Base-by-base conservation (phyloP, 306 rosid genomes). In the Dalbergia cultrata region DNA sequence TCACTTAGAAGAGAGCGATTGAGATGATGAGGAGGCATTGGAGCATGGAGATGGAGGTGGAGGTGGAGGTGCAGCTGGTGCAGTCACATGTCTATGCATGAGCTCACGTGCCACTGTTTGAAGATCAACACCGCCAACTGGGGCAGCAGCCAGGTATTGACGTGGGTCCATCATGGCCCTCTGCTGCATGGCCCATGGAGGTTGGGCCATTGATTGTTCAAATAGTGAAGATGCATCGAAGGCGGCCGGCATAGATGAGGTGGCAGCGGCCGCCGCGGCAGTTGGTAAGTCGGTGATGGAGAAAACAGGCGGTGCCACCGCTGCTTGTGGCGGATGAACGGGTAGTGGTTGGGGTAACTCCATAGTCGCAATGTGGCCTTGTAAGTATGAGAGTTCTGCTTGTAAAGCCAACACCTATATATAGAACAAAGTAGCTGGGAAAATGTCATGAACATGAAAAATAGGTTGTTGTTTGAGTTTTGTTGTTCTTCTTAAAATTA, bases 331-430 rank as follows among this genome's bases (percentile, higher is more conserved):
- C 0, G 87, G 79, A 0, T 75, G 84, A 0, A 87, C 87, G 7
- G 75, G 78, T 0, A 91, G 94, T 10, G 89, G 90, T 5, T 84
- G 85, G 13, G 87, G 90, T 47, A 84, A 41, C 89, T 92, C 95
- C 47, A 87, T n/a, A 37, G 93, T 71, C 33, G 88, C 77, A 34
- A 92, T 79, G 44, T 94, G 95, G 67, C 85, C 85, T 77, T 94
- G 97, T 17, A 92, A 43, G 88, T 88, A 94, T 10, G 94, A 74
- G 67, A 94, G 84, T 80, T 94, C 97, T 8, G 95, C 88, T 84
- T 92, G 97, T 62, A 94, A 83, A 83, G 26, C 87, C 75, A 87
- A 86, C 87, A 94, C 92, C 97, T 94, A 52, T 50, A 10, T 8
- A 18, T 50, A 6, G 80, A 34, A 19, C 50, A 70, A 31, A 13